A percentile compares a stretch with the other conserved stretches of the same genome.
phyloP scores from a whole-genome alignment of 768 basidiomycete genomes.

The Basidioascus undulatus region DNA sequence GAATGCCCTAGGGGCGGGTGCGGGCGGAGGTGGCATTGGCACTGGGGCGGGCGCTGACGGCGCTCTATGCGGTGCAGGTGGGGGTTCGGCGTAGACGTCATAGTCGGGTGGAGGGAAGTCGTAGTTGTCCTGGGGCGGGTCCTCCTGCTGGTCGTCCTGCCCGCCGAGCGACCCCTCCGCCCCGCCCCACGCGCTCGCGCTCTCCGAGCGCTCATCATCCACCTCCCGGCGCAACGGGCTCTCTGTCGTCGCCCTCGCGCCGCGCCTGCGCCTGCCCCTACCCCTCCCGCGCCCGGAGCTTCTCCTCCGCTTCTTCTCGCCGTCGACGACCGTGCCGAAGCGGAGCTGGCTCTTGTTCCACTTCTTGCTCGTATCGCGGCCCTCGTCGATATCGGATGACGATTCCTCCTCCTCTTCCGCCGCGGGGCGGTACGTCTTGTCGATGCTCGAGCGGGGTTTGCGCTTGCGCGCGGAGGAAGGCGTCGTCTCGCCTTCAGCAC shows the following conservation, averaged over 20 bases:
- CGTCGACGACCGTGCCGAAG: background rate
- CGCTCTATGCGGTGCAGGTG: background rate
- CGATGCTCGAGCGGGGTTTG: slow-evolving; percentile 29
- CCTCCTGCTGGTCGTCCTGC: background rate
- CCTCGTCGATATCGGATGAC: slow-evolving; percentile 30
- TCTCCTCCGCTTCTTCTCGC: background rate
- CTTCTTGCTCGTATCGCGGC: slow-evolving; percentile 28
- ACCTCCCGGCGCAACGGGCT: slow-evolving; percentile 2
- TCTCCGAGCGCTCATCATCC: background rate
- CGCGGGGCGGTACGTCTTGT: slow-evolving; percentile 55
- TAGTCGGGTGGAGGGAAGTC: background rate
- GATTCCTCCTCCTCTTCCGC: slow-evolving; percentile 34
- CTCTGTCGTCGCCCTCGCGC: slow-evolving; percentile 3
- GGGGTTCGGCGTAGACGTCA: no score
- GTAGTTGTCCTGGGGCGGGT: background rate
- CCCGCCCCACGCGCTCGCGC: slow-evolving; percentile 3
- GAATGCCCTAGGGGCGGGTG: background rate
- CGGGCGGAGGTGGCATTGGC: background rate
- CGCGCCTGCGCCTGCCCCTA: background rate
- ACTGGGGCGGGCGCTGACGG: background rate
- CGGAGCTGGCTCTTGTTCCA: slow-evolving; percentile 18
- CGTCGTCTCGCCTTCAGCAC: slow-evolving; percentile 18
- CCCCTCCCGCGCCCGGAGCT: background rate
- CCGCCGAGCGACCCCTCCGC: background rate
- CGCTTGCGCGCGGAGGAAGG: background rate